These are phyloP conservation scores for Triangularia verruculosa DNA, from an alignment of 2,329 filamentous ascomycete species.

Conservation along the genomic window DNA sequence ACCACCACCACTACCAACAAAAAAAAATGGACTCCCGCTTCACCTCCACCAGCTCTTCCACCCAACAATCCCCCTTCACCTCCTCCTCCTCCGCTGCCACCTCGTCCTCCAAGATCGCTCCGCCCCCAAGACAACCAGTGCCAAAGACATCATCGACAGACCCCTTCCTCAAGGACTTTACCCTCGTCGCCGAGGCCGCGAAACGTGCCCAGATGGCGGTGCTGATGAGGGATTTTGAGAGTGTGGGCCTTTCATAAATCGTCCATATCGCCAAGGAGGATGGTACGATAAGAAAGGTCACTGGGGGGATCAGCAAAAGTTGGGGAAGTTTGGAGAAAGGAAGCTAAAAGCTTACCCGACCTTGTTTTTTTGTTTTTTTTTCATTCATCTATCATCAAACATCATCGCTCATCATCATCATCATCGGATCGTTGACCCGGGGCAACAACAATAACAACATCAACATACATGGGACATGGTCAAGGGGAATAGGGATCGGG, in stretches of 20 bases:
- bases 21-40: conserved; percentile 34
- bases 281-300: neutral
- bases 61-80: conserved; percentile 28
- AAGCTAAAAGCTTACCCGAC: no score
- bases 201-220: conserved; percentile 90
- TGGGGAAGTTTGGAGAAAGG: neutral
- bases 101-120: conserved; percentile 29
- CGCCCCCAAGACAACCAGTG: conserved; percentile 32
- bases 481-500: neutral
- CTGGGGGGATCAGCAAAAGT: neutral
- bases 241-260: conserved; percentile 54
- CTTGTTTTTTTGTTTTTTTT: neutral
- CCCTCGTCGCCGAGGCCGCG: conserved; percentile 84
- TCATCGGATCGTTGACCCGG: no score
- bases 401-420: neutral
- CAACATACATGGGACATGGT: neutral
- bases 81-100: conserved; percentile 31
- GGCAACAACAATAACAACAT: no score
- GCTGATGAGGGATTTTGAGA: conserved; percentile 81
- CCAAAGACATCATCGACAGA: conserved; percentile 45
- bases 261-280: neutral
- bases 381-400: neutral
- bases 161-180: conserved; percentile 74
- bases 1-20: neutral
- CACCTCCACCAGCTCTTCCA: conserved; percentile 31